Evolutionary conservation across 768 basidiomycete genomes (phyloP).

Genomic region (Clitopilus passeckerianus): DNA sequence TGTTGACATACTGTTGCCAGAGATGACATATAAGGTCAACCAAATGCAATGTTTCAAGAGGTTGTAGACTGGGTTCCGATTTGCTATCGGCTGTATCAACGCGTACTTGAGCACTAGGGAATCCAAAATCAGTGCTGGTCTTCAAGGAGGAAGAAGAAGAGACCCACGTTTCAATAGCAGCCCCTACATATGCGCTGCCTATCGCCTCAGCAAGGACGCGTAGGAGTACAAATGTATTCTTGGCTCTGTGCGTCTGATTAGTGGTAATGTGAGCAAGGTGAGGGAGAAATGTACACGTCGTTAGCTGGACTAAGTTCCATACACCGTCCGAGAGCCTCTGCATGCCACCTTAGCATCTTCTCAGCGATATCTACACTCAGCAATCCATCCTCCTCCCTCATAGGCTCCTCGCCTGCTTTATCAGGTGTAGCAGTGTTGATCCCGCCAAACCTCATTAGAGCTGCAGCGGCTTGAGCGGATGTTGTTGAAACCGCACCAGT

Average conservation of each 20-base stretch:
- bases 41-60: constrained; percentile 57
- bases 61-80: constrained; percentile 72
- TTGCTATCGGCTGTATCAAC: constrained; percentile 74
- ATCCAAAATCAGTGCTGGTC: constrained; percentile 4
- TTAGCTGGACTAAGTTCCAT: constrained; percentile 79
- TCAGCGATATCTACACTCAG: constrained; percentile 76
- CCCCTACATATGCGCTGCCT: constrained; percentile 79
- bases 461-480: constrained; percentile 82
- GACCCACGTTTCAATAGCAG: constrained; percentile 86
- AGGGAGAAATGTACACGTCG: constrained; percentile 69
- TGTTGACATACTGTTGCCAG: constrained; percentile 95
- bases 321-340: constrained; percentile 92
- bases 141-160: constrained; percentile 2
- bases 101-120: constrained; percentile 58
- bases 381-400: constrained; percentile 78
- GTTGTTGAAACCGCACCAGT: constrained; percentile 57
- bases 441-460: constrained; percentile 87
- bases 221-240: constrained; percentile 80
- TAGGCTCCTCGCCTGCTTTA: constrained; percentile 58
- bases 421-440: constrained; percentile 52
- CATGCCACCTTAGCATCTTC: constrained; percentile 95
- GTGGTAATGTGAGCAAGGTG: neutral
- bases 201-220: constrained; percentile 85
- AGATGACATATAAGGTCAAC: constrained; percentile 90
- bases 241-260: constrained; percentile 51